A percentile compares a stretch with the other conserved stretches of the same genome.
phyloP scores from a whole-genome alignment of 345 rosid species.

The Pelargonium nanum region DNA sequence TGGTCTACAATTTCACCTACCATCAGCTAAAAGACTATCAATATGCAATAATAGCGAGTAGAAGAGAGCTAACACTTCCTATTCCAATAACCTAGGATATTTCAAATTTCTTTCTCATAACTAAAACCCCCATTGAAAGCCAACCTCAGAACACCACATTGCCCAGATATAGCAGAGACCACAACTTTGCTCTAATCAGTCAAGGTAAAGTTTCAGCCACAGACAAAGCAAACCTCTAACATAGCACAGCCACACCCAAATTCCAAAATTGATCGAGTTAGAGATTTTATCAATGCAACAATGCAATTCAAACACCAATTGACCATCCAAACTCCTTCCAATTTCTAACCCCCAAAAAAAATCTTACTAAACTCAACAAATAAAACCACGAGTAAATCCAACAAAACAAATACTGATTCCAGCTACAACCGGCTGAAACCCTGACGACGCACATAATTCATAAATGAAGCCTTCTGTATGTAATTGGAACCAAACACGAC shows the following conservation, averaged over 20 bases:
- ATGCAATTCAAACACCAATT: neutral
- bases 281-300: neutral
- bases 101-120: neutral
- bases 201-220: neutral
- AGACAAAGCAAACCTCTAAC: neutral
- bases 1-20: no score
- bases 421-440: neutral
- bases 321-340: neutral
- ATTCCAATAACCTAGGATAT: neutral
- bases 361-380: neutral
- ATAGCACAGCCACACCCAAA: neutral
- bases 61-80: neutral
- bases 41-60: no score
- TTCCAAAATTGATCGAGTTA: neutral
- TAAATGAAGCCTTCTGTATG: neutral
- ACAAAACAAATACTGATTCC: neutral
- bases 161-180: neutral
- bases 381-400: neutral
- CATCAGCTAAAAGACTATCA: neutral
- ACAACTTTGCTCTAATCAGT: neutral
- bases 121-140: neutral
- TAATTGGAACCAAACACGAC: neutral
- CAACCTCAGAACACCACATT: neutral
- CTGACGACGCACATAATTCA: neutral
- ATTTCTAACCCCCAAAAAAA: neutral